These are phyloP conservation scores for Venturia aucupariae DNA, from an alignment of 2,329 filamentous ascomycete species.

Conservation along the genomic window DNA sequence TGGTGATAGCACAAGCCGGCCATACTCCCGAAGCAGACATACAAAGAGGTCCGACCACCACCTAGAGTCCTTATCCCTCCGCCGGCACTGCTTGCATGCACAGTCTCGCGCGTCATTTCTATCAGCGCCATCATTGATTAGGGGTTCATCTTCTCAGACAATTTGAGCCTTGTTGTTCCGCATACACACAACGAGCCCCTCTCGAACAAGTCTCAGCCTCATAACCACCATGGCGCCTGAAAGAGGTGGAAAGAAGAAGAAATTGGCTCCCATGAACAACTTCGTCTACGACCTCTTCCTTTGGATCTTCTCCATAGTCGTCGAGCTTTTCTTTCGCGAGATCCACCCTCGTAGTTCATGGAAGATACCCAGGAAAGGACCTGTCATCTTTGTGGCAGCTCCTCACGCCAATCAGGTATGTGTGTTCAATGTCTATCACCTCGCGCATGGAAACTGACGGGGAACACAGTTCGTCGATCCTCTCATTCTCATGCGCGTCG, in stretches of 20 bases:
- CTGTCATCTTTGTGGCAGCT: constrained; percentile 90
- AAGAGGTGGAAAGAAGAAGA: constrained; percentile 5
- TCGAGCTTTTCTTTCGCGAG: constrained; percentile 97
- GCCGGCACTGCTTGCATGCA: neutral
- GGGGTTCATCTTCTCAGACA: neutral
- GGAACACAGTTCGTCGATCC: constrained; percentile 77
- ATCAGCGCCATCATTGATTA: neutral
- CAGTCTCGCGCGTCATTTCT: neutral
- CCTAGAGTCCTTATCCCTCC: neutral
- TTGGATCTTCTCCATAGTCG: constrained; percentile 69
- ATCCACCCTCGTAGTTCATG: constrained; percentile 91
- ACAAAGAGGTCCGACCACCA: neutral
- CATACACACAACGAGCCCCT: neutral
- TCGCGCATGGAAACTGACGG: neutral
- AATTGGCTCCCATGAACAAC: constrained; percentile 15
- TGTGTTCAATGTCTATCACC: constrained; percentile 15
- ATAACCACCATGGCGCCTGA: constrained; percentile 9
- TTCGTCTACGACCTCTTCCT: constrained; percentile 72
- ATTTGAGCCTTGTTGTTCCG: neutral
- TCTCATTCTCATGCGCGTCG: constrained; percentile 81
- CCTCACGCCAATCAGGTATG: constrained; percentile 90
- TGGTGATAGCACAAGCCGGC: neutral
- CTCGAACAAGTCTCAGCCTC: neutral
- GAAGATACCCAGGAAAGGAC: constrained; percentile 82
- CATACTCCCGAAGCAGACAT: neutral